Evolutionary conservation across 2,329 filamentous ascomycete genomes (phyloP), one percentile per base, ranked within the genome.

Genomic region (Byssothecium circinans): DNA sequence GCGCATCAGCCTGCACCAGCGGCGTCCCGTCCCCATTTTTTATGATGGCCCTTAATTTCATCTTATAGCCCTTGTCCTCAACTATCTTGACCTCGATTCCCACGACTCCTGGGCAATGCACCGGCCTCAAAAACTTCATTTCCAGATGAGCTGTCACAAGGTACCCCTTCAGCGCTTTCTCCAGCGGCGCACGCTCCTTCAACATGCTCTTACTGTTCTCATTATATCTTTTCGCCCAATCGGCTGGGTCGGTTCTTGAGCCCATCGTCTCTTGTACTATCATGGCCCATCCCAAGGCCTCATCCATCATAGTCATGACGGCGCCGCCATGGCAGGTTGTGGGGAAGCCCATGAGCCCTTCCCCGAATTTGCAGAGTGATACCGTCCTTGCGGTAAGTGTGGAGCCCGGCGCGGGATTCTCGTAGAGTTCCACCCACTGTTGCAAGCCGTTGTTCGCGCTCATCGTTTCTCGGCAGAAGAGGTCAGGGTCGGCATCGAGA

Each of bases 241-340:
- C 48, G 36, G 39, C 41, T 39, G 34, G 45, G 53, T 41, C 40
- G 41, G 49, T 10, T 11, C 43, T 41, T n/a, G 45, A 27, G 15
- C 42, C 41, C 20, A 49, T 45, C 15, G 45, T 47, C 12, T 56
- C 49, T 20, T 54, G 54, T 8, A 53, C 60, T 6, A 63, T 39
- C 50, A 59, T 58, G 32, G 53, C 49, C 15, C 41, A 53, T 3
- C 37, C 52, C 11, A 65, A 49, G 41, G 78, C 81, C 72, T 90
- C 87, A 67, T 88, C 82, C 41, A 90, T 67, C 11, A 88, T 68
- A 1, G 83, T 88, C 12, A 84, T 84, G 22, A 86, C 74, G 3
- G 80, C 75, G 12, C 87, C 87, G 41, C 87, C 87, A 68, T 91
- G 87, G 42, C 82, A 81, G 22, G 86, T 78, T 15, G 80, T 78